These are phyloP conservation scores for Microdochium nivale DNA, from an alignment of 2,329 filamentous ascomycete species.

Conservation along the genomic window DNA sequence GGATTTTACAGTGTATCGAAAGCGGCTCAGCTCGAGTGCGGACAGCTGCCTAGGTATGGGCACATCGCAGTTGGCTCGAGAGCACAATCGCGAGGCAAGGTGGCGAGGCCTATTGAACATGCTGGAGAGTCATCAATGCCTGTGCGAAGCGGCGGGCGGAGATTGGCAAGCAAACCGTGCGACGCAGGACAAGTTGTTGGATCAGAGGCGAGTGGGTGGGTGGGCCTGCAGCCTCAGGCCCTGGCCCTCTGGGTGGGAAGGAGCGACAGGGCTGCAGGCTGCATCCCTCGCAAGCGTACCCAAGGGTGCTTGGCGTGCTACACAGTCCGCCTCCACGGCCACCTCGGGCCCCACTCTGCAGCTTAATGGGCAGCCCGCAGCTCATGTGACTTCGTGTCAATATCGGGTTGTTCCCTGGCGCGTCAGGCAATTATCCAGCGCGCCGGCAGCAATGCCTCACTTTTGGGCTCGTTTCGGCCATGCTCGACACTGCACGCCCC, in stretches of 20 bases:
- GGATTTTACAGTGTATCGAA: not conserved
- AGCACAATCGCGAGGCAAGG: too few relatives aligned
- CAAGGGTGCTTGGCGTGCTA: not conserved
- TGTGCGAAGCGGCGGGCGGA: too few relatives aligned
- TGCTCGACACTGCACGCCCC: not conserved
- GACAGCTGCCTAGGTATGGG: too few relatives aligned
- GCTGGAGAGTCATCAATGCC: too few relatives aligned
- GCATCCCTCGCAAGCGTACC: not conserved
- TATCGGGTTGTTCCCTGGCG: not conserved
- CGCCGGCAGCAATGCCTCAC: not conserved
- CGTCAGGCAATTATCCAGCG: not conserved
- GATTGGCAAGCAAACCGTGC: too few relatives aligned
- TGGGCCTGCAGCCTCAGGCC: not conserved
- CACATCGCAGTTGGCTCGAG: too few relatives aligned
- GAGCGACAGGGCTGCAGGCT: not conserved
- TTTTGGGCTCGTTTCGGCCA: not conserved
- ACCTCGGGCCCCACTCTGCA: not conserved
- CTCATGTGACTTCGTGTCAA: slow-evolving; percentile 1
- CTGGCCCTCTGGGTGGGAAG: not conserved
- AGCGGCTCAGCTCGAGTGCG: too few relatives aligned
- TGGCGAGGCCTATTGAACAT: too few relatives aligned
- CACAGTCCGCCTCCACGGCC: not conserved
- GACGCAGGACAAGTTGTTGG: too few relatives aligned
- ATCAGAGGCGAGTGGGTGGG: too few relatives aligned
- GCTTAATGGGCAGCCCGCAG: not conserved